phyloP scores from a whole-genome alignment of 495 filamentous ascomycete species.

The Aspergillus panamensis region DNA sequence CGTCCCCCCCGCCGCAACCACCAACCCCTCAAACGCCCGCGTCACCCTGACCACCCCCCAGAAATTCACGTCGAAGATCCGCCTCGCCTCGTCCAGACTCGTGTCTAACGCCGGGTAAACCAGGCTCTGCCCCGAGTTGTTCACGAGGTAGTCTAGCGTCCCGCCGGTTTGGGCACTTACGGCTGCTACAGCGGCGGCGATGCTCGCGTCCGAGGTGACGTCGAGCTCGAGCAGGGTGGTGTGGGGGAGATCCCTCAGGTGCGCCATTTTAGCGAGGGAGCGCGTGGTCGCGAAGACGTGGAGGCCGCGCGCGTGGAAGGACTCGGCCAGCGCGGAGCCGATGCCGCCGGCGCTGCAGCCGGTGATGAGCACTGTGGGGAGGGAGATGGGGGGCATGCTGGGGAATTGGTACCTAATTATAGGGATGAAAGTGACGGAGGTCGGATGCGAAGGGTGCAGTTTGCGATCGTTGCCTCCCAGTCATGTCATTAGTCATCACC shows the following conservation, averaged over 20 bases:
- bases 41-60: constrained; percentile 55
- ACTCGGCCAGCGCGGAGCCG: constrained; percentile 37
- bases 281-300: constrained; percentile 40
- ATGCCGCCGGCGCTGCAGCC: constrained; percentile 47
- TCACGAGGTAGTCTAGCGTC: constrained; percentile 61
- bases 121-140: constrained; percentile 59
- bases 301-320: constrained; percentile 35
- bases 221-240: constrained; percentile 22
- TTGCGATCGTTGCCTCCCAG: too few species aligned
- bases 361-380: constrained; percentile 44
- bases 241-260: constrained; percentile 18
- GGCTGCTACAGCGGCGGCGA: constrained; percentile 35
- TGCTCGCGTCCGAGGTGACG: constrained; percentile 16
- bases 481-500: too few species aligned
- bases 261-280: constrained; percentile 27
- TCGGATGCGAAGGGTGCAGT: too few species aligned
- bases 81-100: constrained; percentile 46
- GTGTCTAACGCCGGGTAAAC: constrained; percentile 53
- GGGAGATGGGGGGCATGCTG: background rate
- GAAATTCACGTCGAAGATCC: constrained; percentile 61
- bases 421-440: too few species aligned
- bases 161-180: constrained; percentile 55
- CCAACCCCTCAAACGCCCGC: constrained; percentile 50
- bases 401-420: too few species aligned
- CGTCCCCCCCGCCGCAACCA: constrained; percentile 50